phyloP scores from a whole-genome alignment of 2,329 filamentous ascomycete species.

The Lecanicillium sp. region DNA sequence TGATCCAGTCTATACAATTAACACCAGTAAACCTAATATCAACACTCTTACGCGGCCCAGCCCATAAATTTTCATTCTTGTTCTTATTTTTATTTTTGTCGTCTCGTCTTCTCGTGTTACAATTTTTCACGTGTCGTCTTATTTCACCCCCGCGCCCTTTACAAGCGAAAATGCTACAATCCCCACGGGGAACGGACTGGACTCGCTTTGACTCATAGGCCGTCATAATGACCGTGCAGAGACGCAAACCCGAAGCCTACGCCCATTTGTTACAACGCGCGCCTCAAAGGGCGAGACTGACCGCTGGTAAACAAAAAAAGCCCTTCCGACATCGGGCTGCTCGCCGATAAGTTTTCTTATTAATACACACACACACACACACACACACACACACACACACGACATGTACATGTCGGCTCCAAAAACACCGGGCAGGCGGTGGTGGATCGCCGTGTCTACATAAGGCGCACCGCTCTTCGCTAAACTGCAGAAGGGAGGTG shows the following conservation, averaged over 20 bases:
- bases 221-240: constrained; percentile 3
- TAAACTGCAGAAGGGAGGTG: background rate
- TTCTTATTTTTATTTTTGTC: no score
- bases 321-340: constrained; percentile 7
- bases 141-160: background rate
- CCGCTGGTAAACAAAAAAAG: background rate
- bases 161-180: no score
- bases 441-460: background rate
- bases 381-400: background rate
- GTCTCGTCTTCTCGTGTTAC: background rate
- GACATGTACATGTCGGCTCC: no score
- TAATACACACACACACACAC: constrained; percentile 1
- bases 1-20: no score
- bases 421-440: background rate
- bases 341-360: no score
- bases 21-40: no score
- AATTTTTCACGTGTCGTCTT: background rate
- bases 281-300: background rate
- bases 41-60: no score
- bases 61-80: no score
- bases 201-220: constrained; percentile 5
- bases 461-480: no score
- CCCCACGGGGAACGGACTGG: background rate
- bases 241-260: no score
- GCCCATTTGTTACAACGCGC: no score